Evolutionary conservation across 257 asterid species (phyloP), one percentile per base, ranked within the genome.

Genomic region (Fraxinus anomala): DNA sequence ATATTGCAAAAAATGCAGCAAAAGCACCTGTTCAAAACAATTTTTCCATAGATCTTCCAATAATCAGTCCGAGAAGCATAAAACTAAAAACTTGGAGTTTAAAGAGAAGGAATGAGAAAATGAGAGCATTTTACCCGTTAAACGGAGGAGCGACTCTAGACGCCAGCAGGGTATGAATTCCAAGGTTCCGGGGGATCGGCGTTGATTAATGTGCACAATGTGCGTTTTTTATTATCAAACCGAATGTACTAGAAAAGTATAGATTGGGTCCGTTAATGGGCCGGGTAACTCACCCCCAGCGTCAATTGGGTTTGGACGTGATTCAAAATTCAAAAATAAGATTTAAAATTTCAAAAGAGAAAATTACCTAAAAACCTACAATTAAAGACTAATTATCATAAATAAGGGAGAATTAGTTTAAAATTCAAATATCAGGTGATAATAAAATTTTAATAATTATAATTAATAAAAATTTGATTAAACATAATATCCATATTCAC

Each of bases 1-100:
- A 40, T 6, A 19, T 33, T 14, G 73, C 11, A 49, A 70, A 73
- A 73, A 70, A 77, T 63, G 80, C 47, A 76, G 49, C 73, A 68
- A 80, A 73, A 42, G 56, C 74, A 85, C 84, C 88, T 85, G 86
- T 70, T 36, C 77, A 69, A 63, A 11, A 34, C 23, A 81, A 61
- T 33, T 34, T 70, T 26, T 73, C 67, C 4, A n/a, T 75, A 49
- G 79, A 68, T 76, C 73, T 81, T 67, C 70, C 30, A 2, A 77
- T 14, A 72, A 39, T 30, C 69, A 26, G 56, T 39, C 6, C 13
- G 24, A 40, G 31, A 3, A 56, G 23, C 34, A 75, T 26, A 66
- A 30, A 72, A 23, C 31, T 9, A 5, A 65, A 75, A 40, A 70
- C 73, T 76, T 76, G 73, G 69, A 75, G 10, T 21, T 0, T 21